Base-by-base conservation (phyloP, 192 early-diverging fungal species). In the Linnemannia zychae region DNA sequence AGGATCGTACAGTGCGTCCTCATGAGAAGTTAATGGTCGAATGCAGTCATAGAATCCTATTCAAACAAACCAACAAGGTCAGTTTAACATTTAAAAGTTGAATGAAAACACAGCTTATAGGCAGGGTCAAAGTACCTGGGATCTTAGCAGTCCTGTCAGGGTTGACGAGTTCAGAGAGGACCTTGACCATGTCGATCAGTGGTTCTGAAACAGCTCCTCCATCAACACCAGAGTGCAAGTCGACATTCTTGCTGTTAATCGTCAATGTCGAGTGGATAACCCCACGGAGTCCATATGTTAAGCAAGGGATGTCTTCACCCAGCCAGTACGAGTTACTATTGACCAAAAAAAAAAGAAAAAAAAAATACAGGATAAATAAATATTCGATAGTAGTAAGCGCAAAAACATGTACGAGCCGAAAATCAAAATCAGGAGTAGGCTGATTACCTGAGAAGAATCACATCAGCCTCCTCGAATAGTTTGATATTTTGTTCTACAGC, bases 221-320 rank as follows among this genome's bases (percentile, higher is more conserved):
- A 84, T 92, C 92, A 28, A 95, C 92, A 31, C 94, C 94, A 48
- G 94, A 92, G 77, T 96, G 95, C 33, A 95, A 89, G 74, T 96
- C 95, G n/a, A 91, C 88, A 22, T 86, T 70, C 37, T 86, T 81
- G 70, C 83, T 89, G 20, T 70, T 88, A 7, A 91, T 89, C 31
- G 86, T 70, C 52, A 96, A 63, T 15, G 87, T 91, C 28, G 95
- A 92, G 33, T 92, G 90, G 52, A 96, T 94, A 0, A 95, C 91
- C 15, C 95, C 95, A 52, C 95, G 93, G 80, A 96, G 88, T 17
- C 95, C 95, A 81, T 96, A 96, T 9, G 94, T 96, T 75, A 96
- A 74, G 78, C 95, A 96, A 16, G 95, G 95, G 16, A 91, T 91
- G 71, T 92, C 88, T 70, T 96, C 95, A 67, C 94, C 94, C 9